Evolutionary conservation across 2,329 filamentous ascomycete genomes (phyloP).

Genomic region (Trichoderma breve): DNA sequence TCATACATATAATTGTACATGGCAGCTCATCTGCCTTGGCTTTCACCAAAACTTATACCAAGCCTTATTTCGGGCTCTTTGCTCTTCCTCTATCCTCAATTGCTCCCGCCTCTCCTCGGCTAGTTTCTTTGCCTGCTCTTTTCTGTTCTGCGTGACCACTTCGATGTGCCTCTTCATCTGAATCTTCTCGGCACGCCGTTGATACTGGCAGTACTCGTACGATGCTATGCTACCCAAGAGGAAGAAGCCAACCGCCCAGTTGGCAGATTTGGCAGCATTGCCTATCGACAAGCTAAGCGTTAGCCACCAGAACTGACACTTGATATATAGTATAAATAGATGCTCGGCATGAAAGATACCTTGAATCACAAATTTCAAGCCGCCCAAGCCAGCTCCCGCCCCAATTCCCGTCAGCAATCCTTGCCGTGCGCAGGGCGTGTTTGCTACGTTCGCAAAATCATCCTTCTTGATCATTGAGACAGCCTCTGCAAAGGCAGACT

Average conservation of each 20-base stretch:
- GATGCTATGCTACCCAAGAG: constrained; percentile 65
- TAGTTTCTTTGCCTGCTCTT: constrained; percentile 45
- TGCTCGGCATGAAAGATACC: constrained; percentile 50
- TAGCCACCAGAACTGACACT: neutral
- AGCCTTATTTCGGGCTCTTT: constrained; percentile 38
- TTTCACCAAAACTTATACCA: constrained; percentile 60
- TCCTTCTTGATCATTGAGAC: constrained; percentile 64
- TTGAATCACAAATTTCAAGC: constrained; percentile 69
- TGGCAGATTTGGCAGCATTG: constrained; percentile 56
- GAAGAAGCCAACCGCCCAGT: constrained; percentile 83
- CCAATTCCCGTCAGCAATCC: constrained; percentile 81
- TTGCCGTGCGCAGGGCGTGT: constrained; percentile 80
- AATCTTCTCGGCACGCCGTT: constrained; percentile 69
- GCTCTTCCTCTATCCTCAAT: constrained; percentile 33
- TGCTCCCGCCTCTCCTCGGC: constrained; percentile 41
- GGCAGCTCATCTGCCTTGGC: neutral
- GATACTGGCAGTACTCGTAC: constrained; percentile 82
- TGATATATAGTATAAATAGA: neutral
- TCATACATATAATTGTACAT: constrained; percentile 22
- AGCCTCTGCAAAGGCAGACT: constrained; percentile 51
- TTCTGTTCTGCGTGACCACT: constrained; percentile 52
- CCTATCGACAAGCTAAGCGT: constrained; percentile 26
- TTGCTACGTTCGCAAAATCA: constrained; percentile 71
- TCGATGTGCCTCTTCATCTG: constrained; percentile 86
- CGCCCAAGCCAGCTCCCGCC: constrained; percentile 72